A percentile compares a stretch with the other conserved stretches of the same genome.
These are phyloP conservation scores for Herpetomonas tarakana DNA, from an alignment of 208 protist species.

Conservation along the genomic window DNA sequence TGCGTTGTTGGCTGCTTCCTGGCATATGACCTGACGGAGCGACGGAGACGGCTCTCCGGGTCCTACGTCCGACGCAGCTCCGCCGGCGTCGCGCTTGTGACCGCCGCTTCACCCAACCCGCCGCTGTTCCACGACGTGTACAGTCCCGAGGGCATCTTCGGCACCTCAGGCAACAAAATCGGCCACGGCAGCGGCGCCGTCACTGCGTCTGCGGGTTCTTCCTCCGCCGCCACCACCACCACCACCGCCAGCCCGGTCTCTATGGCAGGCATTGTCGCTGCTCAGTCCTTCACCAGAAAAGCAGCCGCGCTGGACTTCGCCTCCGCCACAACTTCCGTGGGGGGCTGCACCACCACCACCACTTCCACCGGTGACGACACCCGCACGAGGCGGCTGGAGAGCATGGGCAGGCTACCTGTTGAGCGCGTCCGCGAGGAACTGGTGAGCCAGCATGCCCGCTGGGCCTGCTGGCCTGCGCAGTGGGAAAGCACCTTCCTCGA, in stretches of 20 bases:
- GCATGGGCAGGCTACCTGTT: neutral
- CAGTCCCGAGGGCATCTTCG: neutral
- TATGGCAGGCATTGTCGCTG: neutral
- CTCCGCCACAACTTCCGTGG: too few relatives aligned
- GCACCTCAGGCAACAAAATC: neutral
- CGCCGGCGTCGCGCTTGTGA: neutral
- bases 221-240: neutral
- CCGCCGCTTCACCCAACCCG: neutral
- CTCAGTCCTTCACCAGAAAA: neutral
- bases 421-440: neutral
- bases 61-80: slow-evolving; percentile 17
- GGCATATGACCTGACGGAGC: slow-evolving; percentile 58
- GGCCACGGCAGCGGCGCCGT: too few relatives aligned
- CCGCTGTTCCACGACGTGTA: neutral
- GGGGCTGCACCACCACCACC: too few relatives aligned
- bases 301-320: too few relatives aligned
- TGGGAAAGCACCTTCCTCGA: neutral
- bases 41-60: slow-evolving; percentile 42
- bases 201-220: neutral
- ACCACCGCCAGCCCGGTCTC: neutral
- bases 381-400: too few relatives aligned
- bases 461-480: neutral
- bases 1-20: slow-evolving; percentile 65
- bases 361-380: too few relatives aligned
- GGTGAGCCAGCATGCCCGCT: neutral